Evolutionary conservation across 1,284 basidiomycete genomes (phyloP).

Genomic region (Leccinum huronense): DNA sequence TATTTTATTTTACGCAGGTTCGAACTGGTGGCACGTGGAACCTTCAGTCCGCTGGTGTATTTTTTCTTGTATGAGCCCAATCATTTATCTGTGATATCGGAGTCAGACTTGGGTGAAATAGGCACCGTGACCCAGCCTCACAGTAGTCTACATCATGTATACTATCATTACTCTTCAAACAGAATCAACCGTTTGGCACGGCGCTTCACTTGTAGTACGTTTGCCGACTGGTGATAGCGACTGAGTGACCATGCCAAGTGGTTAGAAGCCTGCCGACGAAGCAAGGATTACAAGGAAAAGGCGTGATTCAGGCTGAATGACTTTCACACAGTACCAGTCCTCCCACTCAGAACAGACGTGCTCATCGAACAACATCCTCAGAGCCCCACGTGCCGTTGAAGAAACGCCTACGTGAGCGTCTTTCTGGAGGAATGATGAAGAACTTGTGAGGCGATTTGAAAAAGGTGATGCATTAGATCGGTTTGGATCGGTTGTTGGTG

Average conservation of each 20-base stretch:
- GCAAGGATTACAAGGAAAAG: conserved; percentile 58
- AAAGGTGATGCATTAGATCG: conserved; percentile 47
- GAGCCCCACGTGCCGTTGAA: conserved; percentile 42
- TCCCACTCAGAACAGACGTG: conserved; percentile 3
- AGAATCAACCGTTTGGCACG: too few species aligned
- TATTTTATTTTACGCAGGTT: too few species aligned
- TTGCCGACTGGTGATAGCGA: conserved; percentile 40
- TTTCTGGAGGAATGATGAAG: conserved; percentile 58
- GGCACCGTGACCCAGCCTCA: too few species aligned
- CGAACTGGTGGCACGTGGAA: too few species aligned
- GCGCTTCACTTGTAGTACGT: conserved; percentile 45
- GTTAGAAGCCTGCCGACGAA: conserved; percentile 56
- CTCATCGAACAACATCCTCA: conserved; percentile 9
- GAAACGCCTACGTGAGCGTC: conserved; percentile 47
- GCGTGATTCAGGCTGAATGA: conserved; percentile 42
- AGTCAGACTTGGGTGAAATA: too few species aligned
- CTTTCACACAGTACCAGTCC: conserved; percentile 33
- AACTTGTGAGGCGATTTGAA: conserved; percentile 60
- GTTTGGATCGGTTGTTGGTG: not conserved
- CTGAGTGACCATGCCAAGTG: conserved; percentile 48
- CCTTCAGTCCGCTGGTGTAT: too few species aligned
- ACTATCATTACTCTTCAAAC: too few species aligned
- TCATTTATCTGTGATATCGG: too few species aligned
- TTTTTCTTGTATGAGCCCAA: too few species aligned
- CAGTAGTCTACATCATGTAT: too few species aligned